Evolutionary conservation across 1,139 yeast species (phyloP), one percentile per base, ranked within the genome.

Genomic region (Yamadazyma buinensis): DNA sequence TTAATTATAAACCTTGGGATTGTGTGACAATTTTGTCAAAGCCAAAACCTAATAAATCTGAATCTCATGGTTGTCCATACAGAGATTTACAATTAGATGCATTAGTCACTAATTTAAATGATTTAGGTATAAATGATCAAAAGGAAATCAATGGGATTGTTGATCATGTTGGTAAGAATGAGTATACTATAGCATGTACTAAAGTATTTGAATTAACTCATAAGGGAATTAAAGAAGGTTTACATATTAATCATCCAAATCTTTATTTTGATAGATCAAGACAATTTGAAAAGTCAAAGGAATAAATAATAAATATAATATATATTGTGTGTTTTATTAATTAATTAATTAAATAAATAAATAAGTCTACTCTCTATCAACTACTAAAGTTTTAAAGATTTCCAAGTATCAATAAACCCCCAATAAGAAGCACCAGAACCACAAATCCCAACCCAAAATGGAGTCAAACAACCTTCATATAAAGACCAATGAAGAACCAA

Each of bases 61-160:
- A 88, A 51, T 75, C 62, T 43, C 97, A 92, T 54, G 98, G 98
- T 3, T 90, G 97, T 59, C 97, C 97, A 3, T 92, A 85, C 59
- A 69, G 95, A 38, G 92, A 85, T 48, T 66, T 85, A 49, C 65
- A 75, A 13, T 55, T 75, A 12, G 94, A 85, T 30, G 70, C 75
- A 32, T 66, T 92, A 35, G 65, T 72, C 2, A 48, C 53, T 4
- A 75, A 78, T 40, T 65, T 92, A 44, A 61, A 61, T 28, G 72
- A 67, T 14, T 77, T 88, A 83, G 95, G 95, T 0, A 66, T 92
- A 29, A 68, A 63, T 7, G 92, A 84, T 39, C 72, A 71, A 34
- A 75, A 71, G 37, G 82, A 78, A 34, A 61, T 85, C 33, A 72
- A 75, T 37, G 72, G 74, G 22, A 79, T 90, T 5, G 48, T 80